Evolutionary conservation across 805 yeast genomes (phyloP), one percentile per base, ranked within the genome.

Genomic region (Crinitomyces ghanaensis): DNA sequence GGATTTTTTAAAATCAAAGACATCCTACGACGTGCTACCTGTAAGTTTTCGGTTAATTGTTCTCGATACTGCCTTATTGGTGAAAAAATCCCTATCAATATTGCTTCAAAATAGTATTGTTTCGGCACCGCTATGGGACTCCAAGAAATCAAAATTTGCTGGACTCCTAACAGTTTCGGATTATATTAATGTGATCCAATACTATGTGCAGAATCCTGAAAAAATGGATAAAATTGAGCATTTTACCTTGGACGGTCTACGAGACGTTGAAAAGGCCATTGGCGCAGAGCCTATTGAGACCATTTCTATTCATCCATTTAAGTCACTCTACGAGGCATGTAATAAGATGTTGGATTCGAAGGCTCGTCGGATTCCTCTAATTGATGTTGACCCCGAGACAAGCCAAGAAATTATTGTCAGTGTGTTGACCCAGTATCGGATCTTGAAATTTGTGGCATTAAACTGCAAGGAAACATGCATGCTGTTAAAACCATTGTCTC

Each of bases 91-190:
- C 4, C 65, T 91, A 50, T 85, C 84, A 43, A 86, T 93, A 19
- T 60, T 91, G 40, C 64, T 91, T 33, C 97, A 91, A 53, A 91
- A 91, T 56, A 82, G 83, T 53, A 84, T 91, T 49, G 96, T 91
- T 20, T 78, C 93, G 35, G 97, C 97, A 4, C 98, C 99, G 2
- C 63, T 91, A 33, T 91, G 99, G 99, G 82, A 88, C 57, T 78
- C 88, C 38, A 72, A 78, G 50, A 74, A 81, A 11, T 80, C 94
- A 11, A 68, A 80, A 49, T 91, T 91, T 63, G 96, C 96, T 2
- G 99, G 99, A 3, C 68, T 91, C 41, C 64, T 91, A 48, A 91
- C 97, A 3, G 75, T 93, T 12, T 72, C 81, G 26, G 98, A 91
- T 60, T 91, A 85, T 56, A 81, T 91, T 44, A 88, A 91, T 48